Conservation (phyloP, 2,329 filamentous ascomycete species). For the Penicillium sp. region DNA sequence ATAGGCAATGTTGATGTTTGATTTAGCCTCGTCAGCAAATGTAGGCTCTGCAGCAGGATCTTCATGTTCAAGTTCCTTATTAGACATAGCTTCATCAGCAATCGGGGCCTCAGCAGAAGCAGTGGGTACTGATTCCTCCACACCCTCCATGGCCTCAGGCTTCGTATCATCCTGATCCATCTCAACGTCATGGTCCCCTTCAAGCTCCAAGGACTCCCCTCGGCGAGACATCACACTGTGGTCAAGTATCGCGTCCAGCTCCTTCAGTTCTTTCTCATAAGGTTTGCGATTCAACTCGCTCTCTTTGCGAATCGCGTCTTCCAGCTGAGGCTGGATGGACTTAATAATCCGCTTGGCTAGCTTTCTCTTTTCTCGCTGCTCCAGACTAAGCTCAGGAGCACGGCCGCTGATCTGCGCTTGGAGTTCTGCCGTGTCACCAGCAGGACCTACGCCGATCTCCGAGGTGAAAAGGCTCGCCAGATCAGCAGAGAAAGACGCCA, state of each 20-base stretch:
- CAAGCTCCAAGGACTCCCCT: conserved; percentile 44
- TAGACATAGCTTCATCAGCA: conserved; percentile 2
- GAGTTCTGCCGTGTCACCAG: conserved; percentile 46
- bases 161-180: conserved; percentile 25
- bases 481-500: conserved; percentile 61
- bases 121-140: conserved; percentile 13
- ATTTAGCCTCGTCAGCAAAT: conserved; percentile 19
- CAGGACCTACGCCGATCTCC: conserved; percentile 52
- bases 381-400: conserved; percentile 50
- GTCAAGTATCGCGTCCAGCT: conserved; percentile 73
- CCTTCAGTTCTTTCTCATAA: conserved; percentile 67
- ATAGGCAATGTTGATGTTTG: conserved; percentile 37
- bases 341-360: conserved; percentile 89
- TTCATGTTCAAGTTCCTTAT: conserved; percentile 7
- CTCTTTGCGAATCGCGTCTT: conserved; percentile 75
- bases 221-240: conserved; percentile 59
- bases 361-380: conserved; percentile 78
- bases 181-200: conserved; percentile 43
- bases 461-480: conserved; percentile 57
- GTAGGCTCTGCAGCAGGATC: conserved; percentile 27
- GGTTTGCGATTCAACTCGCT: conserved; percentile 74
- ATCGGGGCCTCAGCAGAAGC: conserved; percentile 7
- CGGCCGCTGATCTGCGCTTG: conserved; percentile 54
- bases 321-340: conserved; percentile 73
- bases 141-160: conserved; percentile 25